Evolutionary conservation across 768 basidiomycete species (phyloP).

Genomic region (Nevesoporus exiguus): DNA sequence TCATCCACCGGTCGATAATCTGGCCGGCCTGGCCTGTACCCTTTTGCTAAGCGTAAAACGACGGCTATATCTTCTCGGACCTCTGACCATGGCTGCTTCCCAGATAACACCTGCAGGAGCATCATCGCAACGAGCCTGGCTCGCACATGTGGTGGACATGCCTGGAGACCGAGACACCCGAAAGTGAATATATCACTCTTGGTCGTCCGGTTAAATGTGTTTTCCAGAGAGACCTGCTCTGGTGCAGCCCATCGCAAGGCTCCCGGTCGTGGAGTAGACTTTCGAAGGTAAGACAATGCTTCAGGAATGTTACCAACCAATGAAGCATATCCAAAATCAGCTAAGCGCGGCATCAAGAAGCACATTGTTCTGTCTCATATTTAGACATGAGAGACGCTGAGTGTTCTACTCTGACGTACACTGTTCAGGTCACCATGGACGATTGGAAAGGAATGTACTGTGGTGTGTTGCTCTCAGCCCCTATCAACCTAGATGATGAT

Average conservation of each 20-base stretch:
- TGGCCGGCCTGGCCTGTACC: constrained; percentile 5
- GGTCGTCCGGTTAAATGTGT: neutral
- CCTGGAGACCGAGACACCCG: neutral
- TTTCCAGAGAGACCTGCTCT: neutral
- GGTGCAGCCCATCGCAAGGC: neutral
- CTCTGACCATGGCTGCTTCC: neutral
- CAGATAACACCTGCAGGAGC: constrained; percentile 4
- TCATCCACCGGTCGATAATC: neutral
- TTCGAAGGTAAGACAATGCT: constrained; percentile 1
- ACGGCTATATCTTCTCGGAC: neutral
- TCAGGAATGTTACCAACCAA: constrained; percentile 9
- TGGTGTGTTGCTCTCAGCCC: neutral
- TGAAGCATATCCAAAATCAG: constrained; percentile 43
- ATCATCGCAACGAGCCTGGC: neutral
- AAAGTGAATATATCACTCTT: neutral
- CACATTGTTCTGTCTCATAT: constrained; percentile 13
- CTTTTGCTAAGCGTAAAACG: constrained; percentile 4
- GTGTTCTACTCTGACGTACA: neutral
- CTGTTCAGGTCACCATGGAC: constrained; percentile 19
- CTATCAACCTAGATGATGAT: neutral
- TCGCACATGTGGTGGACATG: neutral
- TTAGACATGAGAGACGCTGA: neutral
- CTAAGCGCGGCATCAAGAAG: constrained; percentile 26
- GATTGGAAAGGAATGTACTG: constrained; percentile 16
- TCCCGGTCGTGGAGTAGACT: neutral